A percentile compares a stretch with the other conserved stretches of the same genome.
phyloP scores from a whole-genome alignment of 176 grass and related monocot species.

The Tillandsia leiboldiana region DNA sequence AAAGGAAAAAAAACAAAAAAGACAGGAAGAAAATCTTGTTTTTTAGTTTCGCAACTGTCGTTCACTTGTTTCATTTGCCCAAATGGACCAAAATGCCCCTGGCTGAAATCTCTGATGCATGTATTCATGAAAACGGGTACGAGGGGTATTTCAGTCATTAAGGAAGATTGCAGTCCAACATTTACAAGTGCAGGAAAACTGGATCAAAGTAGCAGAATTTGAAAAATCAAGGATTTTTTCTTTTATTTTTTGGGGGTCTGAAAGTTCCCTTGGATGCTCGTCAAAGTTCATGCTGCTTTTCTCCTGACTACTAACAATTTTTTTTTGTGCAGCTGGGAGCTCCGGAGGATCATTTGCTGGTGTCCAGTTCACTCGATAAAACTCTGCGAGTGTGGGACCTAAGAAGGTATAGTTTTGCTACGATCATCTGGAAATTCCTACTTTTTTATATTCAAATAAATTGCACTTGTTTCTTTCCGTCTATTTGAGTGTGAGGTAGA shows the following conservation, averaged over 20 bases:
- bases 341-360: constrained; percentile 75
- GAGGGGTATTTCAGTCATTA: too few species aligned
- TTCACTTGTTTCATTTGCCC: too few species aligned
- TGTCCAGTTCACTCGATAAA: constrained; percentile 91
- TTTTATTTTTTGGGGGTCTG: constrained; percentile 5
- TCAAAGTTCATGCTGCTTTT: background rate
- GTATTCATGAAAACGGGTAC: too few species aligned
- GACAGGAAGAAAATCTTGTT: too few species aligned
- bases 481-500: background rate
- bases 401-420: constrained; percentile 50
- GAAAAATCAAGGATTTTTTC: constrained; percentile 3
- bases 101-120: too few species aligned
- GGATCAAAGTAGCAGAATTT: too few species aligned
- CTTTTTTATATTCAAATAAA: constrained; percentile 2
- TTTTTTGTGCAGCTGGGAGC: constrained; percentile 52
- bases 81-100: too few species aligned
- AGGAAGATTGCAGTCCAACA: too few species aligned
- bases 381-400: constrained; percentile 90
- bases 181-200: too few species aligned
- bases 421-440: background rate
- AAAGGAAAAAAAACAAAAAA: too few species aligned
- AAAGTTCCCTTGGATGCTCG: too few species aligned
- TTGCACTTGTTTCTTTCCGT: background rate
- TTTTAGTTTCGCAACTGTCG: too few species aligned
- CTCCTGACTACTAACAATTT: background rate